These are phyloP conservation scores for Nematocida minor DNA, from an alignment of 371 early-diverging fungal genomes.

Conservation along the genomic window DNA sequence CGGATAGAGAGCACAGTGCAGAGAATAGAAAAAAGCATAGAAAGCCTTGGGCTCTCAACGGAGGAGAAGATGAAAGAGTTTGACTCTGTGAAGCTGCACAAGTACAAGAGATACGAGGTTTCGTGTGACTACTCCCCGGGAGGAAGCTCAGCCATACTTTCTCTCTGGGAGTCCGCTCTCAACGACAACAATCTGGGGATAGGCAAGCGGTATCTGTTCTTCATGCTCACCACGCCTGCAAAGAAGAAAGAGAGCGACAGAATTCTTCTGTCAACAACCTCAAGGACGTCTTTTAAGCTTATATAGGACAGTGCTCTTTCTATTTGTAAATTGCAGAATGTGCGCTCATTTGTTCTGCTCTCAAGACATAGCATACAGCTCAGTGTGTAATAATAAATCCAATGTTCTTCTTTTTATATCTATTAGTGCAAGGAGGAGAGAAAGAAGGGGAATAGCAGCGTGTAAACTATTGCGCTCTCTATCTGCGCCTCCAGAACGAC, in stretches of 20 bases:
- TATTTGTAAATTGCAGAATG: too few species aligned
- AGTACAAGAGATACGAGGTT: constrained; percentile 35
- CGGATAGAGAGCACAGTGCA: neutral
- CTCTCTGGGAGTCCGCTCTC: neutral
- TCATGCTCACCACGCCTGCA: neutral
- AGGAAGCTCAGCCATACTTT: neutral
- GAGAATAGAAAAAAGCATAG: constrained; percentile 14
- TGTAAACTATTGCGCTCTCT: too few species aligned
- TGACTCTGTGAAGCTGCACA: neutral
- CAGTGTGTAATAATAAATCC: too few species aligned
- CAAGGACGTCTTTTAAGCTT: neutral
- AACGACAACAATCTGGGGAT: neutral
- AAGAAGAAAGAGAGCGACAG: neutral
- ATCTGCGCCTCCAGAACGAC: too few species aligned
- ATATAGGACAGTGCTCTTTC: too few species aligned
- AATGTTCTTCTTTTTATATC: too few species aligned
- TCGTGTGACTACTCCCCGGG: neutral
- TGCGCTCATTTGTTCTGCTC: neutral
- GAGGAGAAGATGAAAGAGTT: neutral
- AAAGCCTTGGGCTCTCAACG: neutral
- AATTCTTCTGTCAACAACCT: constrained; percentile 1
- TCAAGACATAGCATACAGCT: too few species aligned
- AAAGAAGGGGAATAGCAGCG: too few species aligned
- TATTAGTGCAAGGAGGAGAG: too few species aligned
- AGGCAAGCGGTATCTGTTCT: neutral